Conservation (phyloP, 1,284 basidiomycete genomes). For the Leucoagaricus sp. region DNA sequence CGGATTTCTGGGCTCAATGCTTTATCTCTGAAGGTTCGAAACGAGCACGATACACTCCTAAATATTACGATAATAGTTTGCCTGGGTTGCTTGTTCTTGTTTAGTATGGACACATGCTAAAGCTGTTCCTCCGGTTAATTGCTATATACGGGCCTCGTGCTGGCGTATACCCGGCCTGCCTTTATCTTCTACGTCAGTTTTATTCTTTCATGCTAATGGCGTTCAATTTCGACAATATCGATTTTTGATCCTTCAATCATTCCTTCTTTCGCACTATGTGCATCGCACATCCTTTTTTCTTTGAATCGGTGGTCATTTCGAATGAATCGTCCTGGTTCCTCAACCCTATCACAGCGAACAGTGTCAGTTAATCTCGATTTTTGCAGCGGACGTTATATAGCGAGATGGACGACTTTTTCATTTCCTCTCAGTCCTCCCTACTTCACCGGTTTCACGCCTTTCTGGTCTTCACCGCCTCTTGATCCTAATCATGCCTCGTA, state of each 20-base stretch:
- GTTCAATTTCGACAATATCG: not conserved
- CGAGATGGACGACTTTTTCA: not conserved
- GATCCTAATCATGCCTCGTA: slow-evolving; percentile 34
- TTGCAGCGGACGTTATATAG: not conserved
- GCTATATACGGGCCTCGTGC: not conserved
- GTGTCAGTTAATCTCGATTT: not conserved
- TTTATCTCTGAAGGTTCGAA: too few relatives aligned
- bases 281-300: not conserved
- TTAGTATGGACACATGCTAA: too few relatives aligned
- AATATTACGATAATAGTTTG: too few relatives aligned
- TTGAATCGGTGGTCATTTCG: not conserved
- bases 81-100: too few relatives aligned
- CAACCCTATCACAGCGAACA: too few relatives aligned
- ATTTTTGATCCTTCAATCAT: not conserved
- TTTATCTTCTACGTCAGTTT: not conserved
- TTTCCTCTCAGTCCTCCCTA: not conserved
- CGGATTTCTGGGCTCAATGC: too few relatives aligned
- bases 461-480: slow-evolving; percentile 14
- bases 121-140: not conserved
- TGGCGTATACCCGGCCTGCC: not conserved
- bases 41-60: not conserved
- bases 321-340: too few relatives aligned
- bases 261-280: not conserved
- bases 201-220: not conserved
- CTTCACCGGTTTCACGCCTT: slow-evolving; percentile 13